These are phyloP conservation scores for Abrus precatorius DNA, from an alignment of 306 rosid species.

Conservation along the genomic window DNA sequence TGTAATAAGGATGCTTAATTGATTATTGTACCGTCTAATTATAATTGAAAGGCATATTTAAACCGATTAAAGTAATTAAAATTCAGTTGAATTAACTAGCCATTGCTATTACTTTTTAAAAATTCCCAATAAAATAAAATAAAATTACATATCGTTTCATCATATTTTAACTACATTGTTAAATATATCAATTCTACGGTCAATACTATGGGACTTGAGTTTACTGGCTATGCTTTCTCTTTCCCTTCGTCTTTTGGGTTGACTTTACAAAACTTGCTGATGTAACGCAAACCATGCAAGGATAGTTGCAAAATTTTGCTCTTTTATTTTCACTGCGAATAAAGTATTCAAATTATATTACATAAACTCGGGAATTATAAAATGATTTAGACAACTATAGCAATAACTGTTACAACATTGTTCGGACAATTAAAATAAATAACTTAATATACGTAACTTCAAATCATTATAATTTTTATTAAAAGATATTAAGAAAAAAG, in stretches of 20 bases:
- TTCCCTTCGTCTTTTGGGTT: not conserved
- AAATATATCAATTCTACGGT: not conserved
- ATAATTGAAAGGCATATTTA: slow-evolving; percentile 23
- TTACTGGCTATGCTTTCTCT: too few species aligned
- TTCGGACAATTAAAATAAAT: slow-evolving; percentile 4
- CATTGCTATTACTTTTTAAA: not conserved
- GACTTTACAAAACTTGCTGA: not conserved
- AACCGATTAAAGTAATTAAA: not conserved
- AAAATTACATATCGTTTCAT: not conserved
- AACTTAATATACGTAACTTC: not conserved
- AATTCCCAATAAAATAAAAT: not conserved
- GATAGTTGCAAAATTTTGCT: not conserved
- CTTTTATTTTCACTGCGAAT: too few species aligned
- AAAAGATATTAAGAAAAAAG: not conserved
- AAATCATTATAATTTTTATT: not conserved
- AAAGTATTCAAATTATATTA: not conserved
- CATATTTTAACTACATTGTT: not conserved
- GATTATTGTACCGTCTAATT: not conserved
- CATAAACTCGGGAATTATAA: not conserved
- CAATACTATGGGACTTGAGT: too few species aligned
- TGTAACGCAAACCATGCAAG: not conserved
- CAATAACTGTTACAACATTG: not conserved
- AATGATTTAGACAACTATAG: too few species aligned
- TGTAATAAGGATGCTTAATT: slow-evolving; percentile 11
- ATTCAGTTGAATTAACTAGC: not conserved